Evolutionary conservation across 129 eudicot species (phyloP).

Genomic region (Deinandra increscens): DNA sequence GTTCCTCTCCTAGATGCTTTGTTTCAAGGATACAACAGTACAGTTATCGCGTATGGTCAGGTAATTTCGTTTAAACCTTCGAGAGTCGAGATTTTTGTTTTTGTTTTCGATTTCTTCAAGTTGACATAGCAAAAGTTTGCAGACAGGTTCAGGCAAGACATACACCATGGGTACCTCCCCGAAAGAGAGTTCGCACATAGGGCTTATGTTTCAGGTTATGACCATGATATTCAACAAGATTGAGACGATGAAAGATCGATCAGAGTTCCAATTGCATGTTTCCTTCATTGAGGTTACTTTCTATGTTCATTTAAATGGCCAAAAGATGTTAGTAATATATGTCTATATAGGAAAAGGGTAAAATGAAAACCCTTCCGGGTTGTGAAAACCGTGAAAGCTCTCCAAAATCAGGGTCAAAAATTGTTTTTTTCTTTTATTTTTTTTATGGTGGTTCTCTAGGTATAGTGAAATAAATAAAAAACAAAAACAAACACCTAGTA

Average conservation of each 20-base stretch:
- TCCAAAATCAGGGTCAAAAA: too few species aligned
- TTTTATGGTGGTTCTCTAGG: too few species aligned
- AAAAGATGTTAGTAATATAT: too few species aligned
- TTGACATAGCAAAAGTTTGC: conserved; percentile 33
- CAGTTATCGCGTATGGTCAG: conserved; percentile 99
- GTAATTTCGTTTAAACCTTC: conserved; percentile 39
- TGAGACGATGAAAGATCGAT: conserved; percentile 57
- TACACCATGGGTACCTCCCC: conserved; percentile 95
- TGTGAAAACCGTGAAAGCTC: too few species aligned
- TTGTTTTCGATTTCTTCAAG: neutral
- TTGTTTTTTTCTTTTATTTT: too few species aligned
- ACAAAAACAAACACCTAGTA: too few species aligned
- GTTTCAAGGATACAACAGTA: conserved; percentile 95
- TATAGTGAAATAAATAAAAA: too few species aligned
- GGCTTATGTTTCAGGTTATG: conserved; percentile 77
- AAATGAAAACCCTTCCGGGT: too few species aligned
- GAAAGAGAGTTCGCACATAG: conserved; percentile 64
- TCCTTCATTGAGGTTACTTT: conserved; percentile 89
- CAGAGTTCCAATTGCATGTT: conserved; percentile 83
- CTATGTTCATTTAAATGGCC: conserved; percentile 24
- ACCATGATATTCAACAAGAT: conserved; percentile 72
- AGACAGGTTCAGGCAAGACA: conserved; percentile 99
- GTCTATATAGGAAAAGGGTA: too few species aligned
- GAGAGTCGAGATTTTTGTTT: neutral
- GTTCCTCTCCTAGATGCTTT: conserved; percentile 89